Evolutionary conservation across 495 filamentous ascomycete species (phyloP), one percentile per base, ranked within the genome.

Genomic region (Lophiotrema nucula): DNA sequence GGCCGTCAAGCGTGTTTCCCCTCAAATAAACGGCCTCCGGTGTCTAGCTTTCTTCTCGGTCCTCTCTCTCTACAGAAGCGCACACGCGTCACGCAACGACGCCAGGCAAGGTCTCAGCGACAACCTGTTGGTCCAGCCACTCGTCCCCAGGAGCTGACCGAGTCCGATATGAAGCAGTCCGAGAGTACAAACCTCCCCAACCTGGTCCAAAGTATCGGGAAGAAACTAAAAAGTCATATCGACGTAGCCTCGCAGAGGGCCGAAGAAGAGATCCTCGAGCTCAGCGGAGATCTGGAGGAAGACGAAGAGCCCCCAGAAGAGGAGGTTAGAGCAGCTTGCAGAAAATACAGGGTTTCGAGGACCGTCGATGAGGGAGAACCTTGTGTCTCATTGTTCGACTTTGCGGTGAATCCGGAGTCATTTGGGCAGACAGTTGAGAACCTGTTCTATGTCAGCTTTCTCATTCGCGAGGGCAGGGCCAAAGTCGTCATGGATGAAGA

Each of bases 351-450:
- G 4, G 71, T 92, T 15, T 76, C 79, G 2, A 10, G 19, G 42
- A 44, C 51, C 16, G 5, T 23, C 0, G 41, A 56, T 1, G 72
- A 77, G 6, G 31, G 31, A 8, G 83, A 83, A 37, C 85, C 83
- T 0, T 87, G 85, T 4, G 75, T 95, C 1, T 81, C 84, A 15
- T 74, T 97, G 10, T 86, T 96, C 70, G 79, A 83, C 37, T 96
- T 96, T 60, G 88, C 89, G 27, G 77, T 97, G 55, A 95, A 99
- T 61, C 92, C 93, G 2, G 70, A 72, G 0, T 95, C 88, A 0
- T 99, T 97, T 66, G 90, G 92, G 0, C 95, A 99, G 73, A 97
- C 89, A 1, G 83, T 97, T 2, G 93, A 99, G 71, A 99, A 99
- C 69, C 73, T 99, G 64, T 99, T 99, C 73, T 97, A 97, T 67